phyloP scores from a whole-genome alignment of 2,329 filamentous ascomycete species.

The Dothideomycetes sp. region DNA sequence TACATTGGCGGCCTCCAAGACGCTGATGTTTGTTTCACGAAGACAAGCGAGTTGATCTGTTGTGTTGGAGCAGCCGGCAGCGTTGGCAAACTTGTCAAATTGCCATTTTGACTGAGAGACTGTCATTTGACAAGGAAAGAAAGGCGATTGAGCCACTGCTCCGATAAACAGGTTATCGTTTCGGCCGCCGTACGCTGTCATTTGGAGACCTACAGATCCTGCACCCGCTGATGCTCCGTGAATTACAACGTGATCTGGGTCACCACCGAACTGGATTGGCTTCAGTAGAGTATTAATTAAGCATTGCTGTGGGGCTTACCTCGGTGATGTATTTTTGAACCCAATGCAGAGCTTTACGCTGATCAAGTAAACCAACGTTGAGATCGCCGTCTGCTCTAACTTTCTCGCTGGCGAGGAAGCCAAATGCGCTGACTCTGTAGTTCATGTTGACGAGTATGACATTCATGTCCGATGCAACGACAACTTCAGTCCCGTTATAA shows the following conservation, averaged over 20 bases:
- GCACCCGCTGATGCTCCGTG: slow-evolving; percentile 32
- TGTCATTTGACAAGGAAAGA: slow-evolving; percentile 29
- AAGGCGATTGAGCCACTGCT: slow-evolving; percentile 11
- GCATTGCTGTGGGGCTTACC: slow-evolving; percentile 8
- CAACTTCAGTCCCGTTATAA: slow-evolving; percentile 22
- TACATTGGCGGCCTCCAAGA: slow-evolving; percentile 27
- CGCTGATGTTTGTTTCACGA: slow-evolving; percentile 22
- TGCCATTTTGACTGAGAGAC: slow-evolving; percentile 30
- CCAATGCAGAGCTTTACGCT: slow-evolving; percentile 42
- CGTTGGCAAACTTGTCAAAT: slow-evolving; percentile 26
- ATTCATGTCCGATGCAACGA: slow-evolving; percentile 19
- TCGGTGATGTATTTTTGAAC: slow-evolving; percentile 23
- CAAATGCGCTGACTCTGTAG: slow-evolving; percentile 29
- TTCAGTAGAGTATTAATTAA: neutral
- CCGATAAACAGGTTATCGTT: slow-evolving; percentile 30
- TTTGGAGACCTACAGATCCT: slow-evolving; percentile 11
- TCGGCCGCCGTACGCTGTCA: slow-evolving; percentile 31
- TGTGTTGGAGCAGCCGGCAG: slow-evolving; percentile 20
- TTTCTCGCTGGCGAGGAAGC: slow-evolving; percentile 26
- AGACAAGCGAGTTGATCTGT: slow-evolving; percentile 26
- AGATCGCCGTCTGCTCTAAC: slow-evolving; percentile 15
- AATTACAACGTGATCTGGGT: slow-evolving; percentile 26
- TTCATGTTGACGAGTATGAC: slow-evolving; percentile 27
- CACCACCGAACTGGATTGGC: slow-evolving; percentile 20
- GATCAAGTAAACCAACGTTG: slow-evolving; percentile 44